A percentile compares a stretch with the other conserved stretches of the same genome.
phyloP scores from a whole-genome alignment of 805 yeast species.

The Helenozyma rhizophorensis region DNA sequence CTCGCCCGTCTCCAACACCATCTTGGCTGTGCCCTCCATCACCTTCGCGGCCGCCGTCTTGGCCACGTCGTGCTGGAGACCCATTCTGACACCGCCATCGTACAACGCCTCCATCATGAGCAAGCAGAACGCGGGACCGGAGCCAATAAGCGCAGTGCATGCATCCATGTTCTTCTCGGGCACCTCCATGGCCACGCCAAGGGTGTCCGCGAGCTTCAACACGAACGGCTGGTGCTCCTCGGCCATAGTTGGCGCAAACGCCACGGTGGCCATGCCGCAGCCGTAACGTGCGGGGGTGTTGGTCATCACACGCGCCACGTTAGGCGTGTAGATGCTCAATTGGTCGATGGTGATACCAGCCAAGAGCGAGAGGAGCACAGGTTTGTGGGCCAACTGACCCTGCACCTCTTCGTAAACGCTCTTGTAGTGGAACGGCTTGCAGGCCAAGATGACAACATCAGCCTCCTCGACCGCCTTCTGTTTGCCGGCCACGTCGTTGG shows the following conservation, averaged over 20 bases:
- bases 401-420: conserved; percentile 51
- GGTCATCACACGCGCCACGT: conserved; percentile 92
- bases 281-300: conserved; percentile 95
- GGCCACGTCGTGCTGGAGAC: conserved; percentile 81
- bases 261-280: conserved; percentile 90
- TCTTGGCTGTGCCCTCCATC: conserved; percentile 87
- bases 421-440: conserved; percentile 81
- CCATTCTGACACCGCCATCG: conserved; percentile 94
- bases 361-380: conserved; percentile 69
- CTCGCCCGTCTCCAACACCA: conserved; percentile 75
- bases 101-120: conserved; percentile 86
- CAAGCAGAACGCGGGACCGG: conserved; percentile 93
- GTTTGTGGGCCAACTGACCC: conserved; percentile 45
- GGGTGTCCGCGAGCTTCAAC: conserved; percentile 53
- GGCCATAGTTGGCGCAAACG: conserved; percentile 56
- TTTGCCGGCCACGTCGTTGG: conserved; percentile 43
- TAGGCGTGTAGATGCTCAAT: conserved; percentile 47
- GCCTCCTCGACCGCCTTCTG: conserved; percentile 57
- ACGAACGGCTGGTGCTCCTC: conserved; percentile 41
- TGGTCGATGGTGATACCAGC: conserved; percentile 91
- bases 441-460: conserved; percentile 72
- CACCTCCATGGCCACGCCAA: conserved; percentile 62
- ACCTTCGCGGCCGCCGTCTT: conserved; percentile 88
- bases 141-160: conserved; percentile 91
- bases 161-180: conserved; percentile 96